These are phyloP conservation scores for Austropuccinia psidii DNA, from an alignment of 1,284 basidiomycete genomes.

Conservation along the genomic window DNA sequence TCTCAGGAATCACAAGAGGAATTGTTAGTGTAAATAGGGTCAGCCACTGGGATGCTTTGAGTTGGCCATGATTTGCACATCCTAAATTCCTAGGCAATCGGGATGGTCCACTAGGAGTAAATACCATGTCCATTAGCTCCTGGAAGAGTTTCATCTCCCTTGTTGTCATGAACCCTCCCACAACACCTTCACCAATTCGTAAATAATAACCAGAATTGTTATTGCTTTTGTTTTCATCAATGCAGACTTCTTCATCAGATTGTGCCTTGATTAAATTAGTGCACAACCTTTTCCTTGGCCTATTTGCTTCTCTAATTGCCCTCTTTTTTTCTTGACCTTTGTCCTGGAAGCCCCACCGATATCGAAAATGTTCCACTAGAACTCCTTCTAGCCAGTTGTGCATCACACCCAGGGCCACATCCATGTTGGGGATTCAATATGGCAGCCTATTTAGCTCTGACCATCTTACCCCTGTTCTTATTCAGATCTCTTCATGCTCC, in stretches of 20 bases:
- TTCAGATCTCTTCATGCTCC: not conserved
- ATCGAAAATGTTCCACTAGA: constrained; percentile 2
- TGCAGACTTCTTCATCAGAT: not conserved
- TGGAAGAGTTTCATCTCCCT: not conserved
- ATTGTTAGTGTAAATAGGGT: constrained; percentile 11
- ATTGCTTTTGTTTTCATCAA: not conserved
- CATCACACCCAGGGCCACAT: not conserved
- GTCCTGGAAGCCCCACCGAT: constrained; percentile 4
- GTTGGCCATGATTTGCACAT: not conserved
- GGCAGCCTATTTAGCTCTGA: not conserved
- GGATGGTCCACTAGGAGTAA: not conserved
- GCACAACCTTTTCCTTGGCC: no score
- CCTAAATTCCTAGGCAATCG: not conserved
- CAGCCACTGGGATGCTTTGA: constrained; percentile 8
- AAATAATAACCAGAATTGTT: not conserved
- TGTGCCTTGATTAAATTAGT: no score
- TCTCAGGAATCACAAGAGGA: constrained; percentile 17
- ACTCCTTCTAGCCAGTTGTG: constrained; percentile 22
- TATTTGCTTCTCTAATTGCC: no score
- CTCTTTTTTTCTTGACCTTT: no score
- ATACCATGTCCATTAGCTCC: not conserved
- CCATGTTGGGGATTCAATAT: not conserved
- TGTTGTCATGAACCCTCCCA: no score
- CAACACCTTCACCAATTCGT: not conserved
- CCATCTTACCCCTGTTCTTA: not conserved